These are phyloP conservation scores for Phyllostachys edulis DNA, from an alignment of 176 grass and related monocot species.

Conservation along the genomic window DNA sequence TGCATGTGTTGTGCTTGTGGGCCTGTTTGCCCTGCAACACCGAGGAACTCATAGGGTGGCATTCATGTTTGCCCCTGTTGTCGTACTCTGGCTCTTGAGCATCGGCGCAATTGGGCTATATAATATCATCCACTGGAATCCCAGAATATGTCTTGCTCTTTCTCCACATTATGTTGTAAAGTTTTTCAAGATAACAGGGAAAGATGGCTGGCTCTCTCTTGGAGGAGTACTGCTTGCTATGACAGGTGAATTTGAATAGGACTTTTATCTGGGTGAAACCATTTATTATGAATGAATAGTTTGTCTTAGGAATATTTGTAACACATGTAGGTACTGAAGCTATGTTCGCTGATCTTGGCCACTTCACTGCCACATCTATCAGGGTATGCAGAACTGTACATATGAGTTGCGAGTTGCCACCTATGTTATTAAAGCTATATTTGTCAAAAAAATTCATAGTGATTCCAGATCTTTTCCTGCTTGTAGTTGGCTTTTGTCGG, in stretches of 20 bases:
- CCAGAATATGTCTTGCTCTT: conserved; percentile 60
- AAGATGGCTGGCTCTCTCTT: conserved; percentile 65
- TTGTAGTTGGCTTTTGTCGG: conserved; percentile 63
- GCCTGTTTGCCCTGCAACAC: conserved; percentile 70
- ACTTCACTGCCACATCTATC: conserved; percentile 63
- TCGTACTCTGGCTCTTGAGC: conserved; percentile 61
- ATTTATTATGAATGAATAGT: conserved; percentile 7
- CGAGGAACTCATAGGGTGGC: conserved; percentile 67
- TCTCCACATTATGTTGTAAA: conserved; percentile 62
- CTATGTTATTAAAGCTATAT: not conserved
- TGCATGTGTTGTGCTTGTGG: conserved; percentile 59
- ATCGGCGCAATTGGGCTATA: conserved; percentile 62
- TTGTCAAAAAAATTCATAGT: not conserved
- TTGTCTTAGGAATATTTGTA: not conserved
- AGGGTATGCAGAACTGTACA: conserved; percentile 48
- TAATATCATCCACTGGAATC: conserved; percentile 74
- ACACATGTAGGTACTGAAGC: conserved; percentile 65
- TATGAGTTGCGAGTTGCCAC: not conserved
- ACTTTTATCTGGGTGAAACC: not conserved
- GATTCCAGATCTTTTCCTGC: conserved; percentile 2
- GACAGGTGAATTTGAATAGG: conserved; percentile 48
- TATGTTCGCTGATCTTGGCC: conserved; percentile 87
- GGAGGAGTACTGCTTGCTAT: conserved; percentile 65
- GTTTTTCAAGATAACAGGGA: conserved; percentile 62
- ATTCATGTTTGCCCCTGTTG: conserved; percentile 69